These are phyloP conservation scores for Cicer arietinum DNA, from an alignment of 306 rosid genomes.

Conservation along the genomic window DNA sequence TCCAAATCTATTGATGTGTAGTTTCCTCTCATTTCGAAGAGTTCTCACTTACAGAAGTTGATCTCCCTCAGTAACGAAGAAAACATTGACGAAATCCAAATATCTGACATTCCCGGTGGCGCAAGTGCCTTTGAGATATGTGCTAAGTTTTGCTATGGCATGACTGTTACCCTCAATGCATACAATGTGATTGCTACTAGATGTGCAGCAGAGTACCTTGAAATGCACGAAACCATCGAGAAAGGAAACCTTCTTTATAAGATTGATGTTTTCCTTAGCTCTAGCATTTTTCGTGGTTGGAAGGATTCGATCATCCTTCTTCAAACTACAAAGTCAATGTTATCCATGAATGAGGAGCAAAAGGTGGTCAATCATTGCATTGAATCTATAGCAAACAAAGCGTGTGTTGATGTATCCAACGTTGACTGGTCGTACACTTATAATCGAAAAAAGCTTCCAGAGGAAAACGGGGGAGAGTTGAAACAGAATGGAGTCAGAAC, in stretches of 20 bases:
- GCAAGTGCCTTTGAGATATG: conserved; percentile 87
- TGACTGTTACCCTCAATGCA: conserved; percentile 93
- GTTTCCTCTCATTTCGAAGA: conserved; percentile 98
- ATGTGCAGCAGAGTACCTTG: conserved; percentile 93
- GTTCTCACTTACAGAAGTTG: conserved; percentile 77
- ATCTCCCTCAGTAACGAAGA: conserved; percentile 65
- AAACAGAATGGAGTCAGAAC: conserved; percentile 66
- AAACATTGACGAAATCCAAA: conserved; percentile 62
- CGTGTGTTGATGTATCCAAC: conserved; percentile 74
- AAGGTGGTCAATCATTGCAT: conserved; percentile 76
- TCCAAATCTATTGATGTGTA: conserved; percentile 45
- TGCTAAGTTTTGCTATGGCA: conserved; percentile 95
- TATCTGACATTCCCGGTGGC: conserved; percentile 91
- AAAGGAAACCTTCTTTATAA: conserved; percentile 95
- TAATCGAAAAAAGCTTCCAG: conserved; percentile 81
- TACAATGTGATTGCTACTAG: conserved; percentile 78
- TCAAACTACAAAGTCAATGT: conserved; percentile 74
- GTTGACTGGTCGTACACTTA: conserved; percentile 96
- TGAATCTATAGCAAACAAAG: conserved; percentile 79
- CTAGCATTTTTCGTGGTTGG: conserved; percentile 96
- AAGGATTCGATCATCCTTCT: conserved; percentile 97
- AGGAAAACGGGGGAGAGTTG: conserved; percentile 73
- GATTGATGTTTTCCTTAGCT: conserved; percentile 88
- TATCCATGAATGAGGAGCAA: conserved; percentile 71
- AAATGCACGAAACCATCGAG: conserved; percentile 84